phyloP scores from a whole-genome alignment of 2,329 filamentous ascomycete genomes.

The Paraphaeosphaeria sporulosa region DNA sequence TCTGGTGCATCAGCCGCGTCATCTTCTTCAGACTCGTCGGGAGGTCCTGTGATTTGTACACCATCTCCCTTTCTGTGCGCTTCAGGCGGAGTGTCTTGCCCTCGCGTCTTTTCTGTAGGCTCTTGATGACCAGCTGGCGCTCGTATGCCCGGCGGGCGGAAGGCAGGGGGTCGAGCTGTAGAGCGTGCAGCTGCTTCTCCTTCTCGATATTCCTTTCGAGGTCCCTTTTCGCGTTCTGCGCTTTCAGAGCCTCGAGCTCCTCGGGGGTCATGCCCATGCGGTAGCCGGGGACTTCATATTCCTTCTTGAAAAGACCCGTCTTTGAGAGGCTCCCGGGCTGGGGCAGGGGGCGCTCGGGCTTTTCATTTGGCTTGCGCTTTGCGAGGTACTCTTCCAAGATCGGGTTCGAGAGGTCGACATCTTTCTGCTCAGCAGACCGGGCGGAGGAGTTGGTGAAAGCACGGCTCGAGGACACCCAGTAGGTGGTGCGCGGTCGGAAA shows the following conservation, averaged over 20 bases:
- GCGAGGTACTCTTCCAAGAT: slow-evolving; percentile 67
- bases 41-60: slow-evolving; percentile 73
- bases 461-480: slow-evolving; percentile 26
- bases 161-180: slow-evolving; percentile 78
- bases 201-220: slow-evolving; percentile 11
- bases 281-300: slow-evolving; percentile 37
- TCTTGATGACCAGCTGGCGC: slow-evolving; percentile 81
- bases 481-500: slow-evolving; percentile 29
- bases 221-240: slow-evolving; percentile 18
- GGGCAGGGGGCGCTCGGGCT: slow-evolving; percentile 17
- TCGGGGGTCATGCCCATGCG: slow-evolving; percentile 23
- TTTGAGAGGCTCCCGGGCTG: slow-evolving; percentile 28
- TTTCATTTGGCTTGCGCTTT: slow-evolving; percentile 21
- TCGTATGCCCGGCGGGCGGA: slow-evolving; percentile 76
- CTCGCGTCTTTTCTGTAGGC: slow-evolving; percentile 72
- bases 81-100: slow-evolving; percentile 72
- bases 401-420: slow-evolving; percentile 54
- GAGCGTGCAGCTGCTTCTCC: slow-evolving; percentile 60
- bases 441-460: slow-evolving; percentile 21
- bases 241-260: slow-evolving; percentile 26
- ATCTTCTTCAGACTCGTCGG: slow-evolving; percentile 94
- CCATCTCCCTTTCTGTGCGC: slow-evolving; percentile 67
- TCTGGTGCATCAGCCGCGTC: slow-evolving; percentile 83
- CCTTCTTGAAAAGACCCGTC: slow-evolving; percentile 33
- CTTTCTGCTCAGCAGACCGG: slow-evolving; percentile 9